Percentiles rank a stretch among this genome's conserved stretches.
Evolutionary conservation across 2,329 filamentous ascomycete species (phyloP).

Genomic region (Colletotrichum sp.): DNA sequence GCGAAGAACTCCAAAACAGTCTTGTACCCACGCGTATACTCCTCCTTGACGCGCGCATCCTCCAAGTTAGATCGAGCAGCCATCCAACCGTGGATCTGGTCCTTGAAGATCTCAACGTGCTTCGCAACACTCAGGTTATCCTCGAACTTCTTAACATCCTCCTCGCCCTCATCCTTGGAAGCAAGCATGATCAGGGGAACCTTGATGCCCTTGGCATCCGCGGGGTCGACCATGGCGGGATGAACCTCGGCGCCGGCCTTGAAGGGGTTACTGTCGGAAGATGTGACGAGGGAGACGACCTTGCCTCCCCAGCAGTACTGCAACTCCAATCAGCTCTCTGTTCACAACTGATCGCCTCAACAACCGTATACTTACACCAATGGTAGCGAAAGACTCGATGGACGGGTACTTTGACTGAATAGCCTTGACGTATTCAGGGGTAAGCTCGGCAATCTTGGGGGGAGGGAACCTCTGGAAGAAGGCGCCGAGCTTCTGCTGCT

Average conservation of each 20-base stretch:
- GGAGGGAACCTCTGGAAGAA: constrained; percentile 63
- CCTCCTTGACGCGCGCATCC: constrained; percentile 61
- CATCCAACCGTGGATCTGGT: constrained; percentile 79
- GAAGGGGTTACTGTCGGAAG: constrained; percentile 60
- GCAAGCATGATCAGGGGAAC: constrained; percentile 69
- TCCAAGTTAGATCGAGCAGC: constrained; percentile 66
- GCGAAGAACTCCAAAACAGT: constrained; percentile 63
- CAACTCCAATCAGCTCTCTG: not conserved
- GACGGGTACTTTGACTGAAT: constrained; percentile 56
- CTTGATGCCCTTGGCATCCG: constrained; percentile 64
- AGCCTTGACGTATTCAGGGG: constrained; percentile 62
- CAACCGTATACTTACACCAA: constrained; percentile 52
- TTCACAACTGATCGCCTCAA: accelerated
- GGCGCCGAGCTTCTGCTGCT: constrained; percentile 60
- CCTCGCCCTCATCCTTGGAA: constrained; percentile 66
- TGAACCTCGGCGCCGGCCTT: constrained; percentile 57
- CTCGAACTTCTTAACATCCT: constrained; percentile 62
- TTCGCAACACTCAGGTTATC: constrained; percentile 58
- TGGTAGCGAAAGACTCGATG: constrained; percentile 64
- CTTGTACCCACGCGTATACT: constrained; percentile 68
- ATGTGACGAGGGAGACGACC: constrained; percentile 58
- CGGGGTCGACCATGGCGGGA: constrained; percentile 68
- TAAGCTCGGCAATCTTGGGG: constrained; percentile 49
- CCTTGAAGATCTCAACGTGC: constrained; percentile 68
- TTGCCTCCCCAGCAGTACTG: constrained; percentile 77